Evolutionary conservation across 306 rosid genomes (phyloP), one percentile per base, ranked within the genome.

Genomic region (Cucumis sativus): DNA sequence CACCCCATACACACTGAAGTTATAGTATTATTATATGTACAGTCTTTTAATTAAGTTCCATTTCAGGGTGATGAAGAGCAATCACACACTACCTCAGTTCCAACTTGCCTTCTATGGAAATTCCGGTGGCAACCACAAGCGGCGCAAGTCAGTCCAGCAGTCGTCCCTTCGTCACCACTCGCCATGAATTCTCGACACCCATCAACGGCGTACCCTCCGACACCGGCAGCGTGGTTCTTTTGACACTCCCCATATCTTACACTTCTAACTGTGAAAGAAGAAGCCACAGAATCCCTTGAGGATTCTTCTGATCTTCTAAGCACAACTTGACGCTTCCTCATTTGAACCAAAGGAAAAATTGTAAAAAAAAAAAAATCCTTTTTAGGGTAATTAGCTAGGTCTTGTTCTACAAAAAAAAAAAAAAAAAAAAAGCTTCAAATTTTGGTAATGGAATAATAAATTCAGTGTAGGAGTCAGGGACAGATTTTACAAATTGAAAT

Each of bases 171-270:
- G 25, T 75, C 93, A 3, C 88, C 89, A 30, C 91, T 81, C 0
- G 96, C 97, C 94, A 94, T 88, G 86, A 94, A 94, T 75, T 94
- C 98, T 37, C 98, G 77, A 80, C 98, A 94, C 10, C 98, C 98
- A 13, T 94, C 98, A 6, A 94, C 91, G 3, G 98, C 97, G 15
- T 90, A 84, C 1, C 98, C 98, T 51, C 98, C 97, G 0, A 92
- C 91, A 1, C 86, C 87, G 0, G 97, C 98, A 0, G 98, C 98
- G 7, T 94, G 98, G 63, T 94, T 94, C 95, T 92, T 94, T 71
- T 94, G 98, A 69, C 98, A 94, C 88, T 89, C 96, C 5, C 89
- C 90, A 23, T 94, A 94, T 40, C 89, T 90, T 81, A 92, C 96
- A 23, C 84, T 82, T 70, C 75, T 69, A 7, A 83, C 74, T 4